Evolutionary conservation across 1,284 basidiomycete species (phyloP), one percentile per base, ranked within the genome.

Genomic region (Trichosporon ovoides): DNA sequence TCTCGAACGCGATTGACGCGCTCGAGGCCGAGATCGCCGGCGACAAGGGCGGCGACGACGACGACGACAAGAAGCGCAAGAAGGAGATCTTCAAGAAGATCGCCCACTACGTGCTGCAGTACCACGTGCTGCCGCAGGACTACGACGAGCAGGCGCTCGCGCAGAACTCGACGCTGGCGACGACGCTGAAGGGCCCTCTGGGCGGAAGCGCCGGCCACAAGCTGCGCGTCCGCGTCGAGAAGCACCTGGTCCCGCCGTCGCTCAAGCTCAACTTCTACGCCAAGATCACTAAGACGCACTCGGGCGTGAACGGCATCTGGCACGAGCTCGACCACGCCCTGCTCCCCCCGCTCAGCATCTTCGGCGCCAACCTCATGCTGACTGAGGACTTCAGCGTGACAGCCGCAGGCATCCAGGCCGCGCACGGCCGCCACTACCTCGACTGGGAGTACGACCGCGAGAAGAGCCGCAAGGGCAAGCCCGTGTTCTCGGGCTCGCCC

Each of bases 281-380:
- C 28, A 80, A 78, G 53, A 75, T 88, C 16, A 14, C 36, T 19
- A 18, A 14, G 69, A 81, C 20, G 73, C 74, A 80, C n/a, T 69
- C 78, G 52, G 81, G 84, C n/a, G 69, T 74, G 34, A 88, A 88
- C 68, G 87, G 87, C 77, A 57, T 85, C 43, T 77, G 87, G 37
- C 86, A 89, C 69, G 81, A 80, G 33, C 73, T 88, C 60, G 80
- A 80, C 66, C 80, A 80, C 63, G 84, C 86, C 1, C 74, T 89
- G 18, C 68, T 86, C 40, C 85, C 85, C 10, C 85, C 86, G 37
- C 82, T 81, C 9, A 82, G 84, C 1, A 77, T 83, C 40, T 83
- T 88, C 65, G 83, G 85, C 62, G 79, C 78, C 52, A 70, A 83
- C 14, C 88, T 85, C 77, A 66, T 83, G 58, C 66, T 81, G 59